Conservation (phyloP, 2,329 filamentous ascomycete genomes). For the Paracamarosporium sp. region DNA sequence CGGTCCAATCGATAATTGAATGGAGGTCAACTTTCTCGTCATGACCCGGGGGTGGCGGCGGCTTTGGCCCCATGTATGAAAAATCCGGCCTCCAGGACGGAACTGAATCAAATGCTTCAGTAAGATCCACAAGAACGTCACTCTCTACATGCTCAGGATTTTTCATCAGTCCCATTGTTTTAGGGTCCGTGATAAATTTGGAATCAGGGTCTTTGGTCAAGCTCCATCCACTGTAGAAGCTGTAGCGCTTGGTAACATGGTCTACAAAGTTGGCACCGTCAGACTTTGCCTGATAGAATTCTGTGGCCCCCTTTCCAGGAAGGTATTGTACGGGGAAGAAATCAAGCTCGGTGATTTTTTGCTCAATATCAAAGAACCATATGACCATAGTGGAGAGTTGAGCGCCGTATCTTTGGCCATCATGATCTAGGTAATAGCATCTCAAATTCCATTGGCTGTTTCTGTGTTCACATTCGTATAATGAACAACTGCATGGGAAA, state of each 20-base stretch:
- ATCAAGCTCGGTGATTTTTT: not conserved
- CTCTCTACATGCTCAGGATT: conserved; percentile 1
- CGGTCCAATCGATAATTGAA: not conserved
- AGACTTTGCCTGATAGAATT: not conserved
- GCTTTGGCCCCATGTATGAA: not conserved
- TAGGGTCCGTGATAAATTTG: not conserved
- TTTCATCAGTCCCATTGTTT: not conserved
- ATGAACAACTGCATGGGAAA: not conserved
- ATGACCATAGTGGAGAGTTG: not conserved
- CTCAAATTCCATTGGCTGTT: not conserved
- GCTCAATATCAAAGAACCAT: not conserved
- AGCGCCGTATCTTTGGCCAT: not conserved
- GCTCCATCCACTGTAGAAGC: conserved; percentile 4
- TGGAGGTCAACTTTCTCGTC: not conserved
- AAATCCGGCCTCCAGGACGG: not conserved
- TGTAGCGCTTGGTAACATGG: not conserved
- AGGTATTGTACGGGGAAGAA: not conserved
- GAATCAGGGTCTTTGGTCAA: not conserved
- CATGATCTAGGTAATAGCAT: not conserved
- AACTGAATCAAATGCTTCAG: not conserved
- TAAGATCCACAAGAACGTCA: not conserved
- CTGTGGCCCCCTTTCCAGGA: not conserved
- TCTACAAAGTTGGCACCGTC: conserved; percentile 3
- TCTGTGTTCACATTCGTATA: not conserved
- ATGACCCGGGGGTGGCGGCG: not conserved